A percentile compares a stretch with the other conserved stretches of the same genome.
These are phyloP conservation scores for Periconia macrospinosa DNA, from an alignment of 2,329 filamentous ascomycete species.

Conservation along the genomic window DNA sequence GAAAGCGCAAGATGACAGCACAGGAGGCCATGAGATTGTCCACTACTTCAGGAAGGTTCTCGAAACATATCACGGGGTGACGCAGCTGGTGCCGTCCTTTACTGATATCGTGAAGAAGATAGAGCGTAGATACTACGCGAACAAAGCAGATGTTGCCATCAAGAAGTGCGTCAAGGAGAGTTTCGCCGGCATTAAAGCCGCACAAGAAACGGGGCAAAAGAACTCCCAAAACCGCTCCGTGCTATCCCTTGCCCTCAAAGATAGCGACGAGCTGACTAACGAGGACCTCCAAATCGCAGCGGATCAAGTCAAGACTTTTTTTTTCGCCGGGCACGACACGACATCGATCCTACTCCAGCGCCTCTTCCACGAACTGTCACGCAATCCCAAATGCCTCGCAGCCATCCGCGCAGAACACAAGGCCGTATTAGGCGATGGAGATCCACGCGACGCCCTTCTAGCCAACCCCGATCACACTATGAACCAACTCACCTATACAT, in stretches of 20 bases:
- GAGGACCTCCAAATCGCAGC: constrained; percentile 41
- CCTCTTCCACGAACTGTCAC: constrained; percentile 35
- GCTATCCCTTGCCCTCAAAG: constrained; percentile 36
- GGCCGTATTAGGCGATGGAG: constrained; percentile 52
- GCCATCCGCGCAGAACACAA: constrained; percentile 54
- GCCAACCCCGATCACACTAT: constrained; percentile 52
- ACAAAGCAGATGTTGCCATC: constrained; percentile 26
- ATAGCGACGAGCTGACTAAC: constrained; percentile 36
- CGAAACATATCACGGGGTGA: constrained; percentile 21
- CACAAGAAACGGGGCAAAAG: constrained; percentile 15
- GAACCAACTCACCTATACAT: constrained; percentile 54
- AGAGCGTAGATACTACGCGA: constrained; percentile 22
- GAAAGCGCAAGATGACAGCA: constrained; percentile 26
- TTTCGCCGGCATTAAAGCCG: constrained; percentile 25
- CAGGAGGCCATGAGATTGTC: constrained; percentile 26
- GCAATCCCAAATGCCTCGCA: constrained; percentile 31
- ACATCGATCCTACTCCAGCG: constrained; percentile 40
- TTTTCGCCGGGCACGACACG: constrained; percentile 54
- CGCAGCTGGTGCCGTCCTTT: constrained; percentile 22
- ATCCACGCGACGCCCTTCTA: constrained; percentile 45
- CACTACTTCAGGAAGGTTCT: constrained; percentile 24
- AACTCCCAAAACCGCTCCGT: constrained; percentile 31
- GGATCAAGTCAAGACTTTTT: constrained; percentile 47
- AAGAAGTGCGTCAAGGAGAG: constrained; percentile 30
- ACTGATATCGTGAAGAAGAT: constrained; percentile 22